Percentiles rank a stretch among this genome's conserved stretches.
phyloP scores from a whole-genome alignment of 768 basidiomycete genomes.

The Calocera cornea region DNA sequence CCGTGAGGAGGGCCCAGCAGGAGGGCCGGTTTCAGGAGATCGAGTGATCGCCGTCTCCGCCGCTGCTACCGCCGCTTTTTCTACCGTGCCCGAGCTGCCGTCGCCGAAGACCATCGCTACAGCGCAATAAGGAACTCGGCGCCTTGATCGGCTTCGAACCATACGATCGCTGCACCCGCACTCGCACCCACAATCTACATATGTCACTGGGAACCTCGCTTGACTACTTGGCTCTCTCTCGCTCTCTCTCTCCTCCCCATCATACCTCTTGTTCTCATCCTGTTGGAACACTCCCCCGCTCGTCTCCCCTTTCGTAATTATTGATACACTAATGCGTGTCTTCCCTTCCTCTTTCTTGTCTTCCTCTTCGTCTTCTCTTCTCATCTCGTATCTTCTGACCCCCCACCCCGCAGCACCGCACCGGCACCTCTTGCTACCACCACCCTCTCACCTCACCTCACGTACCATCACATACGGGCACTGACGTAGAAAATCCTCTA shows the following conservation, averaged over 20 bases:
- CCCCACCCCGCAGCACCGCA: neutral
- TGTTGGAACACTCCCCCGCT: neutral
- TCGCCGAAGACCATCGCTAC: too few relatives aligned
- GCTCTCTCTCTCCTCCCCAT: neutral
- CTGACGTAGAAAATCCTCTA: too few relatives aligned
- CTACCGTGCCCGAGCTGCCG: too few relatives aligned
- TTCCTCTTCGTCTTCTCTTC: neutral
- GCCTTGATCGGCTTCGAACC: too few relatives aligned
- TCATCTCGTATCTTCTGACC: neutral
- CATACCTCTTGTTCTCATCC: neutral
- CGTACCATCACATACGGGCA: too few relatives aligned
- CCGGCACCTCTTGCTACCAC: neutral
- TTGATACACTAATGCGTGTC: neutral
- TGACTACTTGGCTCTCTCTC: too few relatives aligned
- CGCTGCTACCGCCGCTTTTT: too few relatives aligned
- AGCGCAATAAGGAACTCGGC: too few relatives aligned
- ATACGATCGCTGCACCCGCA: too few relatives aligned
- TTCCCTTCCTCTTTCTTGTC: neutral
- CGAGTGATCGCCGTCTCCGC: neutral
- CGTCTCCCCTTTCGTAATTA: neutral
- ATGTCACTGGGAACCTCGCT: too few relatives aligned
- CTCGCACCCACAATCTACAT: too few relatives aligned
- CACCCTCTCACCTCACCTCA: neutral
- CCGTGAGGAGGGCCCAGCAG: conserved; percentile 48
- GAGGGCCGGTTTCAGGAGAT: conserved; percentile 25